Evolutionary conservation across 1,139 yeast species (phyloP).

Genomic region (Ogataea hybrid): DNA sequence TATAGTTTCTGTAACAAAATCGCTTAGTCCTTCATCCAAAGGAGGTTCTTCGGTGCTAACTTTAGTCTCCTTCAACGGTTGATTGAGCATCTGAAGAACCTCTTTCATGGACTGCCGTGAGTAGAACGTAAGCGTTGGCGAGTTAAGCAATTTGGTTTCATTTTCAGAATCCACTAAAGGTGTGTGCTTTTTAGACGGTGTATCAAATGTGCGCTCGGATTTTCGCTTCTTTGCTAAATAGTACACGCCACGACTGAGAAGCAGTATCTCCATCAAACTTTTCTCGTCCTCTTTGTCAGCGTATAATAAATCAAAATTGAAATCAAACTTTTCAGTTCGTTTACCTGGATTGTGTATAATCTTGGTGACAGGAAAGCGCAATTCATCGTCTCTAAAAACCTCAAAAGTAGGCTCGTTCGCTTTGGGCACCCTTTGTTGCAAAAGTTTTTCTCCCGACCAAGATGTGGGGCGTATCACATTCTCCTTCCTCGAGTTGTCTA

Average conservation of each 20-base stretch:
- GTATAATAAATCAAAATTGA: constrained; percentile 59
- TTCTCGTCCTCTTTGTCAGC: constrained; percentile 30
- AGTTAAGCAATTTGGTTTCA: constrained; percentile 36
- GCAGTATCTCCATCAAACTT: constrained; percentile 17
- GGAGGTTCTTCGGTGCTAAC: constrained; percentile 24
- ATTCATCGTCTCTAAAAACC: constrained; percentile 24
- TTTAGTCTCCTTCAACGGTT: constrained; percentile 39
- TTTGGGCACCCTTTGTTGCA: constrained; percentile 31
- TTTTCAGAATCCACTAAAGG: constrained; percentile 8
- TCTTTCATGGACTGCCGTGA: constrained; percentile 78
- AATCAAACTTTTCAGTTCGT: constrained; percentile 59
- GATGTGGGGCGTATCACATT: constrained; percentile 56
- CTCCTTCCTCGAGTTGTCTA: constrained; percentile 59
- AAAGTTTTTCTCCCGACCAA: constrained; percentile 64
- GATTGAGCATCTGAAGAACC: constrained; percentile 73
- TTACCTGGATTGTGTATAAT: constrained; percentile 57
- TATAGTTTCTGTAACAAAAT: constrained; percentile 53
- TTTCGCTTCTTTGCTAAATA: constrained; percentile 13
- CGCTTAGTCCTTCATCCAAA: constrained; percentile 40
- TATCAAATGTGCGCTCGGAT: not conserved
- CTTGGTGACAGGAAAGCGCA: constrained; percentile 34
- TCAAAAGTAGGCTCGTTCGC: constrained; percentile 13
- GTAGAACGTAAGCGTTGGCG: constrained; percentile 78
- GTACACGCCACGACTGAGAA: constrained; percentile 17
- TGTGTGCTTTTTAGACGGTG: constrained; percentile 6